phyloP scores from a whole-genome alignment of 2,329 filamentous ascomycete genomes.

The Hypomyces perniciosus region DNA sequence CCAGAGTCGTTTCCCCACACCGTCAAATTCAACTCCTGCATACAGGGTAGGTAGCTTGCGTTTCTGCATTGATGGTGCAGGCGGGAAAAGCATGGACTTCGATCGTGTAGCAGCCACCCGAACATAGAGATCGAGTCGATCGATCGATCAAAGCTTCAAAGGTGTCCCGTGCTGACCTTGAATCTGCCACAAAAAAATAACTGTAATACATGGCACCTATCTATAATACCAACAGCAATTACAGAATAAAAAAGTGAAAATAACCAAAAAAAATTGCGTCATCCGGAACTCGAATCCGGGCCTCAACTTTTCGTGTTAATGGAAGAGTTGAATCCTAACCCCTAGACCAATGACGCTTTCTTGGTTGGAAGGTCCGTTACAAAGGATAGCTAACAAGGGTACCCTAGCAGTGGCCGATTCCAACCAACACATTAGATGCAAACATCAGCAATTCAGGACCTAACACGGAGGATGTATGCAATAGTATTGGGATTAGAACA shows the following conservation, averaged over 20 bases:
- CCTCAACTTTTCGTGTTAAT: conserved; percentile 11
- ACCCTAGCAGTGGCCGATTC: neutral
- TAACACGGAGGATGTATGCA: too few species aligned
- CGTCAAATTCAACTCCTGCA: too few species aligned
- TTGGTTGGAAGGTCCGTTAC: neutral
- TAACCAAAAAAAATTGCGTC: conserved; percentile 9
- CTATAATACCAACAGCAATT: neutral
- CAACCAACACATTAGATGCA: neutral
- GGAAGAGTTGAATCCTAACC: conserved; percentile 13
- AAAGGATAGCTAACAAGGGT: conserved; percentile 1
- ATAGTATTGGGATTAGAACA: too few species aligned
- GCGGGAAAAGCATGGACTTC: too few species aligned
- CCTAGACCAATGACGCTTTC: conserved; percentile 12
- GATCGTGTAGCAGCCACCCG: too few species aligned
- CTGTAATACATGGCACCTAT: neutral
- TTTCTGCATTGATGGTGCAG: too few species aligned
- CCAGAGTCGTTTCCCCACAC: too few species aligned
- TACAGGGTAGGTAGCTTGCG: too few species aligned
- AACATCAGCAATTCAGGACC: too few species aligned
- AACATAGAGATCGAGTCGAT: too few species aligned
- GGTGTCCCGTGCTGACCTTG: neutral
- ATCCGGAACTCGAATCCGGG: conserved; percentile 13
- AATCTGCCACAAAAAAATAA: too few species aligned
- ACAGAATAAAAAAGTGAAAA: neutral
- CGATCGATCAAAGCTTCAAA: too few species aligned